These are phyloP conservation scores for Barbarea vulgaris DNA, from an alignment of 345 rosid genomes.

Conservation along the genomic window DNA sequence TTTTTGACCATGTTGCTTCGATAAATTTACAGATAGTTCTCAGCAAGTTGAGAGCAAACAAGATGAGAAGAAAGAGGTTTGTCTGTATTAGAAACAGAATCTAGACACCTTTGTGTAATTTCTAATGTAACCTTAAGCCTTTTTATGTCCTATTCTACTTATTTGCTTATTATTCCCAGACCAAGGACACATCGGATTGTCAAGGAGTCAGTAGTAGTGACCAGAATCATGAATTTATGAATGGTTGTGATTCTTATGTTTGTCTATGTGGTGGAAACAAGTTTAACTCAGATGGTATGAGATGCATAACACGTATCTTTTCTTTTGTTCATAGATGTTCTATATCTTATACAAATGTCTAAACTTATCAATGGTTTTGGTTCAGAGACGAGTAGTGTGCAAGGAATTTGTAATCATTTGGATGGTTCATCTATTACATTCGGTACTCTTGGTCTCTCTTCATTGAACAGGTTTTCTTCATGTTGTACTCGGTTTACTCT, in stretches of 20 bases:
- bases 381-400: constrained; percentile 22
- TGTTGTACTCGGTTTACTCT: neutral
- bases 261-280: constrained; percentile 44
- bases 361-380: constrained; percentile 3
- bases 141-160: neutral
- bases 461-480: constrained; percentile 18
- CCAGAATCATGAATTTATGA: constrained; percentile 30
- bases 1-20: neutral
- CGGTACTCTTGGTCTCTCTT: neutral
- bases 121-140: neutral
- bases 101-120: neutral
- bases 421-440: constrained; percentile 19
- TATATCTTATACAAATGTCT: constrained; percentile 4
- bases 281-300: constrained; percentile 51
- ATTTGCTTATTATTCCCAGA: neutral
- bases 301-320: neutral
- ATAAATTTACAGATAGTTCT: constrained; percentile 56
- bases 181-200: constrained; percentile 44
- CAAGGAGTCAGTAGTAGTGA: constrained; percentile 51
- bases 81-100: constrained; percentile 11
- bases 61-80: constrained; percentile 78
- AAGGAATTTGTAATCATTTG: constrained; percentile 13
- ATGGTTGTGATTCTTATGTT: constrained; percentile 44
- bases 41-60: constrained; percentile 78
- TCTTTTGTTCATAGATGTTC: neutral